Evolutionary conservation across 192 early-diverging fungal species (phyloP).

Genomic region (Coemansia sp.): DNA sequence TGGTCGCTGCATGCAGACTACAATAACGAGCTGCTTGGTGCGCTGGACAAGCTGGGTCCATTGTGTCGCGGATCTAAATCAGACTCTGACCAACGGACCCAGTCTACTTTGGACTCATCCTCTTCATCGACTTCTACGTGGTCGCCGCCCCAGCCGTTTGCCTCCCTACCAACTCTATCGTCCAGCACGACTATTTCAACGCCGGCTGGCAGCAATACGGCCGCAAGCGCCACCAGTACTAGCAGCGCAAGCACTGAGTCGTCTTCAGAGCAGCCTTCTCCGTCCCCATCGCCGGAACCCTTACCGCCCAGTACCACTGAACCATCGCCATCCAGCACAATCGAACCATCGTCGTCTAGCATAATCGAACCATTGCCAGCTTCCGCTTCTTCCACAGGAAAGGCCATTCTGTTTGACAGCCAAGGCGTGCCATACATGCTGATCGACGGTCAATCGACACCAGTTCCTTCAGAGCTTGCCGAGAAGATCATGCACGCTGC

Average conservation of each 20-base stretch:
- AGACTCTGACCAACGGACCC: slow-evolving; percentile 15
- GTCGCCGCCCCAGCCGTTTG: slow-evolving; percentile 24
- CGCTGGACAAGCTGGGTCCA: slow-evolving; percentile 27
- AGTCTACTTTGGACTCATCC: not conserved
- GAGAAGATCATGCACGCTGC: slow-evolving; percentile 44
- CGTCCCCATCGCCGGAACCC: not conserved
- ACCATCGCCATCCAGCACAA: not conserved
- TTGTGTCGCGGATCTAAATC: slow-evolving; percentile 37
- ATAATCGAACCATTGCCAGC: not conserved
- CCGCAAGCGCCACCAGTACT: not conserved
- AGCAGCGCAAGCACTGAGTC: not conserved
- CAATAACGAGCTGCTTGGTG: slow-evolving; percentile 59
- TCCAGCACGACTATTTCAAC: not conserved
- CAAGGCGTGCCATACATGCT: slow-evolving; percentile 42
- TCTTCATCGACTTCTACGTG: slow-evolving; percentile 9
- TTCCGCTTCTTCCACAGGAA: slow-evolving; percentile 2
- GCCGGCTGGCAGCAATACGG: not conserved
- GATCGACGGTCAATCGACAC: slow-evolving; percentile 30
- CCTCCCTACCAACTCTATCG: slow-evolving; percentile 14
- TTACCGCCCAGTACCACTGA: not conserved
- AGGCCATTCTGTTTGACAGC: slow-evolving; percentile 46
- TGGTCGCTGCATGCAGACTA: slow-evolving; percentile 56
- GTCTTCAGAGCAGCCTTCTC: not conserved
- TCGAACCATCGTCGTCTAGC: not conserved
- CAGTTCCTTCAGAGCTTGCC: slow-evolving; percentile 30